These are phyloP conservation scores for Tritrichomonas musculus DNA, from an alignment of 208 protist species.

Conservation along the genomic window DNA sequence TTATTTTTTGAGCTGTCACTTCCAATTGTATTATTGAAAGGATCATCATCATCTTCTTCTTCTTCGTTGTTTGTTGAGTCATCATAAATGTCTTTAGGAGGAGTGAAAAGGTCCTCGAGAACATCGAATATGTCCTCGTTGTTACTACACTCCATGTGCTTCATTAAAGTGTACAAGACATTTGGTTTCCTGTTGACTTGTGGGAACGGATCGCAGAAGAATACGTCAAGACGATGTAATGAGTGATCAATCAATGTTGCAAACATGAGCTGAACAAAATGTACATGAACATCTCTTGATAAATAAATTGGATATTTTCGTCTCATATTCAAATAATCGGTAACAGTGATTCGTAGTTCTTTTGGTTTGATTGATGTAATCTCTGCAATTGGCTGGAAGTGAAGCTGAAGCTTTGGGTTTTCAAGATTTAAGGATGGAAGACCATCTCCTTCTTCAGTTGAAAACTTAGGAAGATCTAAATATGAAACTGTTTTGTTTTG, in stretches of 20 bases:
- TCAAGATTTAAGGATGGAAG: background rate
- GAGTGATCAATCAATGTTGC: background rate
- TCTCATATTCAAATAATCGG: background rate
- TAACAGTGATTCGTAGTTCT: background rate
- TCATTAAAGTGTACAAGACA: background rate
- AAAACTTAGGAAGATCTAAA: background rate
- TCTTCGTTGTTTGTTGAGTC: background rate
- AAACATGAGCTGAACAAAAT: background rate
- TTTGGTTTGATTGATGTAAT: background rate
- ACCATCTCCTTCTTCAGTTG: background rate
- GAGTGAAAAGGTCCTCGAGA: background rate
- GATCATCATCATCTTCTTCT: too few species aligned
- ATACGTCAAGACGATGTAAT: background rate
- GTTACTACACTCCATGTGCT: background rate
- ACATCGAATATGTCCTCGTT: background rate
- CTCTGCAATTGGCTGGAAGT: background rate
- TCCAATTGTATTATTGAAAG: too few species aligned
- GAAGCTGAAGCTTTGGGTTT: background rate
- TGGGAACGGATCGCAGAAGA: slow-evolving; percentile 5
- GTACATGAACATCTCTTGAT: background rate
- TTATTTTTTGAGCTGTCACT: too few species aligned
- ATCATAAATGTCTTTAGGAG: background rate
- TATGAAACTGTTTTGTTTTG: background rate
- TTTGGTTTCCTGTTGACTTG: slow-evolving; percentile 12
- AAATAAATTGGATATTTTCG: background rate